Percentiles rank a stretch among this genome's conserved stretches.
Conservation (phyloP, 1,284 basidiomycete genomes). For the Pseudozyma sp. region DNA sequence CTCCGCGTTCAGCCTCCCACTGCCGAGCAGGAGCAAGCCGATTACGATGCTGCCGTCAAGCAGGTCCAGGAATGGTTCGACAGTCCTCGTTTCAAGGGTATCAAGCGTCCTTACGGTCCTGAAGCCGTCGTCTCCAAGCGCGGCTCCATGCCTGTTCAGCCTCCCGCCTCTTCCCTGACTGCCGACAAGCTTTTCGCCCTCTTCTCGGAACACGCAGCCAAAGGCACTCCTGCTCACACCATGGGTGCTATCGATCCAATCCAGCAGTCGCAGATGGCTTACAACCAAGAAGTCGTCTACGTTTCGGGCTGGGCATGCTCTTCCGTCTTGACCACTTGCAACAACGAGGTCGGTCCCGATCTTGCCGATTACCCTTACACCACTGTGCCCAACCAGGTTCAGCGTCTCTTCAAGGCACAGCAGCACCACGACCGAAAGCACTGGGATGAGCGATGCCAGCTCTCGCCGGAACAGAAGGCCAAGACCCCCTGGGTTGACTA, state of each 20-base stretch:
- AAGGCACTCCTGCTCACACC: conserved; percentile 70
- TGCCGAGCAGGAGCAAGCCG: conserved; percentile 75
- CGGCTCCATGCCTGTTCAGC: conserved; percentile 82
- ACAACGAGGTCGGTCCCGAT: conserved; percentile 97
- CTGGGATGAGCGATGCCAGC: conserved; percentile 64
- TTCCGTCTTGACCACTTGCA: conserved; percentile 78
- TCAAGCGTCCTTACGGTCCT: conserved; percentile 83
- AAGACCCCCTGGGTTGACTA: conserved; percentile 68
- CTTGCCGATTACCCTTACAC: conserved; percentile 94
- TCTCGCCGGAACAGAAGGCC: conserved; percentile 57
- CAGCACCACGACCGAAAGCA: conserved; percentile 69
- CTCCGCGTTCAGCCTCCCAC: conserved; percentile 78
- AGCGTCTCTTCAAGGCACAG: conserved; percentile 69
- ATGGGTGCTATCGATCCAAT: conserved; percentile 79
- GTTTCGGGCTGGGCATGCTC: conserved; percentile 96
- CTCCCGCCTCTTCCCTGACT: conserved; percentile 78
- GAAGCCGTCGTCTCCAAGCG: conserved; percentile 86
- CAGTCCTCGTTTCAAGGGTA: conserved; percentile 78
- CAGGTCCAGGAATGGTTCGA: conserved; percentile 81
- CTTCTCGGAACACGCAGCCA: conserved; percentile 76
- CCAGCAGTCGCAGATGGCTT: conserved; percentile 97
- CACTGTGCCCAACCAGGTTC: conserved; percentile 81
- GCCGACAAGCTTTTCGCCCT: conserved; percentile 84
- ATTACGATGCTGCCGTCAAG: conserved; percentile 76
- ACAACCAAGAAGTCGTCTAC: conserved; percentile 92